A percentile compares a stretch with the other conserved stretches of the same genome.
Evolutionary conservation across 345 rosid species (phyloP).

Genomic region (Salix suchowensis): DNA sequence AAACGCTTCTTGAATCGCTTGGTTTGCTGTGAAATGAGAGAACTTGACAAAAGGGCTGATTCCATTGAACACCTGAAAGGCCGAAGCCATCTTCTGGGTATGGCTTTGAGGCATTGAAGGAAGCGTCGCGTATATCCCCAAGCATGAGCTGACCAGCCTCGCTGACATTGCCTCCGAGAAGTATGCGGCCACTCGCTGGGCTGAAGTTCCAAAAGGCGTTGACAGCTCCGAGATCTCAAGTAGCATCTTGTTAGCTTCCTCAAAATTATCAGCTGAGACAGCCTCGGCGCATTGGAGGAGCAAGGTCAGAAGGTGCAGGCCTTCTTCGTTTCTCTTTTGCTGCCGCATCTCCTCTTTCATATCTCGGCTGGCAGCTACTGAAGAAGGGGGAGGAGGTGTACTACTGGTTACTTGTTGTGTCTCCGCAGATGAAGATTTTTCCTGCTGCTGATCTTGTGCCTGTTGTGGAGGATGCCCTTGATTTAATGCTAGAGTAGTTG

Average conservation of each 20-base stretch:
- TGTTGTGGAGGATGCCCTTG: conserved; percentile 20
- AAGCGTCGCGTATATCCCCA: conserved; percentile 71
- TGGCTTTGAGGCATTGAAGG: conserved; percentile 60
- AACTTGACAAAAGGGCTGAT: conserved; percentile 94
- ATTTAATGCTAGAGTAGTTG: conserved; percentile 27
- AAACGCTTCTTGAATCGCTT: conserved; percentile 95
- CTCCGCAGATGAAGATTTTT: conserved; percentile 51
- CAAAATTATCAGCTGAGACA: conserved; percentile 76
- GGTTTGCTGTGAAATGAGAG: conserved; percentile 97
- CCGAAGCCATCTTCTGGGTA: conserved; percentile 74
- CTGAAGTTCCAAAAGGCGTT: conserved; percentile 90
- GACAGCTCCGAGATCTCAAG: conserved; percentile 86
- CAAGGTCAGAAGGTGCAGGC: conserved; percentile 81
- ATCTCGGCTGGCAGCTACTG: conserved; percentile 35
- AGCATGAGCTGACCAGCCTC: conserved; percentile 73
- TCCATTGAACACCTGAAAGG: conserved; percentile 97
- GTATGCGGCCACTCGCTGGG: conserved; percentile 96
- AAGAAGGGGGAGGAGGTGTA: conserved; percentile 20
- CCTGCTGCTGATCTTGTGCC: conserved; percentile 28
- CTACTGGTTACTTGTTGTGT: conserved; percentile 25
- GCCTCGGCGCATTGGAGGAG: conserved; percentile 98
- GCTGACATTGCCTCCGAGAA: conserved; percentile 99
- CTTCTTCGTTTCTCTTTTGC: conserved; percentile 84
- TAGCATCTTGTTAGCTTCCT: conserved; percentile 86
- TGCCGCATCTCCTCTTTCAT: conserved; percentile 70